phyloP scores from a whole-genome alignment of 345 rosid genomes.

The Brassica carinata region DNA sequence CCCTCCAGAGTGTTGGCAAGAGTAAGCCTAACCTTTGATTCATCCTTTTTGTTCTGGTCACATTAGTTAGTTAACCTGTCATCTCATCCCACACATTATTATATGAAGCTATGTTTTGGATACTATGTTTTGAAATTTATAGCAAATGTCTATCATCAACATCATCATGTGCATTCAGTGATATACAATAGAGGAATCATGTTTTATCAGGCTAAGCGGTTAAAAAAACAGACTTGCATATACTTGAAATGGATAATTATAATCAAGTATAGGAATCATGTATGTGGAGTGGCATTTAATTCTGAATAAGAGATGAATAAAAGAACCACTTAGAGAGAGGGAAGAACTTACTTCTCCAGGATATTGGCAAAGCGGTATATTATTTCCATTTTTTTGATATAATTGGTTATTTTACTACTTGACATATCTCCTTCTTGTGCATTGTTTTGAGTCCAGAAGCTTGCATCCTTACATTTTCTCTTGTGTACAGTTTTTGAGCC shows the following conservation, averaged over 20 bases:
- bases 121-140: background rate
- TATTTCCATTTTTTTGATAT: background rate
- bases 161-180: background rate
- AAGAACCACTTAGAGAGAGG: background rate
- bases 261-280: background rate
- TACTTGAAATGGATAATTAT: background rate
- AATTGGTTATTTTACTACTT: background rate
- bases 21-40: conserved; percentile 52
- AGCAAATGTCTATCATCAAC: too few species aligned
- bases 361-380: background rate
- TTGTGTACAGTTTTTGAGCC: conserved; percentile 90
- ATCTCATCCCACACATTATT: too few species aligned
- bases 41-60: background rate
- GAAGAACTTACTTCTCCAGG: background rate
- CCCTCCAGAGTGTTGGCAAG: conserved; percentile 96
- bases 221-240: background rate
- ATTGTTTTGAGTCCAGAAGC: background rate
- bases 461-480: conserved; percentile 1
- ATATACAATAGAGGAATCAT: background rate
- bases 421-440: background rate
- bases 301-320: background rate
- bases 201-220: background rate
- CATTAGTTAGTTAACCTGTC: background rate
- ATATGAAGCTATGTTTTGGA: too few species aligned
- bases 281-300: background rate